Evolutionary conservation across 2,329 filamentous ascomycete genomes (phyloP).

Genomic region (Paraphaeosphaeria sporulosa): DNA sequence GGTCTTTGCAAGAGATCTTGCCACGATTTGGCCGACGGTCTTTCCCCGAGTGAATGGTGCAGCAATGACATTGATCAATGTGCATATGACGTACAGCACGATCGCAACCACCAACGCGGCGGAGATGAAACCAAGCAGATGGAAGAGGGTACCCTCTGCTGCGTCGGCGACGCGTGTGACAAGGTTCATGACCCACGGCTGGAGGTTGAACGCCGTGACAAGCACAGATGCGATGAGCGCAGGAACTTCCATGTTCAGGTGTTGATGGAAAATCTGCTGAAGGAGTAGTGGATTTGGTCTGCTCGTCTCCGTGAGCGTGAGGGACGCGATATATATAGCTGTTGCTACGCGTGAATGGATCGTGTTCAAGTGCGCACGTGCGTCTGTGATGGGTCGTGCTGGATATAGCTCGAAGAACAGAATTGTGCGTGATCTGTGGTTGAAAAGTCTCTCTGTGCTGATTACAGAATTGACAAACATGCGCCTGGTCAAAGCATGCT

Average conservation of each 20-base stretch:
- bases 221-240: background rate
- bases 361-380: too few relatives aligned
- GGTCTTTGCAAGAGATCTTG: too few relatives aligned
- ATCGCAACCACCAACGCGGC: background rate
- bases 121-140: background rate
- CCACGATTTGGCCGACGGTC: too few relatives aligned
- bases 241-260: slow-evolving; percentile 16
- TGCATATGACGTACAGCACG: background rate
- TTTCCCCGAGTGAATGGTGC: background rate
- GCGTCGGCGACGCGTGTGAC: background rate
- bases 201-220: background rate
- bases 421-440: background rate
- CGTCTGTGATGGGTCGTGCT: background rate
- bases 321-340: background rate
- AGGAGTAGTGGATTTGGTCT: background rate
- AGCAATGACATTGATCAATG: background rate
- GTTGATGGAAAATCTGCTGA: background rate
- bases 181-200: background rate
- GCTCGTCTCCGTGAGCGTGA: background rate
- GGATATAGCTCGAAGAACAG: background rate
- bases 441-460: background rate
- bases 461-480: background rate
- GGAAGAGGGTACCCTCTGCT: background rate
- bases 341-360: background rate
- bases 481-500: background rate